Base-by-base conservation (phyloP, 164 flowering plant genomes). In the Paratinospora sagittata region DNA sequence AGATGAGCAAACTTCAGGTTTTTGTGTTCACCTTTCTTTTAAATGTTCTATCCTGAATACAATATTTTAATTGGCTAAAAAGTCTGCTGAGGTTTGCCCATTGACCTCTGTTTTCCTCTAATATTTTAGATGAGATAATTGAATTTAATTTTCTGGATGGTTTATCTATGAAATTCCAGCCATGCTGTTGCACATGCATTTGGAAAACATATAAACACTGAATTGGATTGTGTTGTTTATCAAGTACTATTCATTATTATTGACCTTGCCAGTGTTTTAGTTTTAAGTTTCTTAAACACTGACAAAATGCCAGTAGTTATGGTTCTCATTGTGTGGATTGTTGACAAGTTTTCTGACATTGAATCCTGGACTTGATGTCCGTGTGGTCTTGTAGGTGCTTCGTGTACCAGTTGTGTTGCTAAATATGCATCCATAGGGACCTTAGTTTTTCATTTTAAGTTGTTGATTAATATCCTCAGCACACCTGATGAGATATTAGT, bases 1-100 rank as follows among this genome's bases (percentile, higher is more conserved):
- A 84, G 72, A 91, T 84, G 89, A 91, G 92, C 87, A 89, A 79
- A 74, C 96, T 96, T 68, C 85, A 96, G 99, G 99, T 91, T 73
- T 62, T 70, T 60, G 30, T 23, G 21, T 74, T 55, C 8, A 43
- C n/a, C 58, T 30, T 49, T 74, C 66, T 72, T 61, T 30, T n/a
- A 11, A 60, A 57, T 39, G n/a, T 52, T 52, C n/a, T 52, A 16
- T 52, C 58, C n/a, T 19, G n/a, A 14, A 52, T 2, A 19, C 58
- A 16, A 17, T 19, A 52, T 19, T 21, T 52, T 2, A 52, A 6
- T 2, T 0, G n/a, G 14, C 49, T 16, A 9, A 43, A 43, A 43
- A 43, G 9, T 43, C 49, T 43, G 1, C 58, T 52, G 16, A 52
- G 1, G 23, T 52, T 72, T 70, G 23, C 21, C 30, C 34, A 10